Evolutionary conservation across 78 protist species (phyloP).

Genomic region (Emiliania huxleyi): DNA sequence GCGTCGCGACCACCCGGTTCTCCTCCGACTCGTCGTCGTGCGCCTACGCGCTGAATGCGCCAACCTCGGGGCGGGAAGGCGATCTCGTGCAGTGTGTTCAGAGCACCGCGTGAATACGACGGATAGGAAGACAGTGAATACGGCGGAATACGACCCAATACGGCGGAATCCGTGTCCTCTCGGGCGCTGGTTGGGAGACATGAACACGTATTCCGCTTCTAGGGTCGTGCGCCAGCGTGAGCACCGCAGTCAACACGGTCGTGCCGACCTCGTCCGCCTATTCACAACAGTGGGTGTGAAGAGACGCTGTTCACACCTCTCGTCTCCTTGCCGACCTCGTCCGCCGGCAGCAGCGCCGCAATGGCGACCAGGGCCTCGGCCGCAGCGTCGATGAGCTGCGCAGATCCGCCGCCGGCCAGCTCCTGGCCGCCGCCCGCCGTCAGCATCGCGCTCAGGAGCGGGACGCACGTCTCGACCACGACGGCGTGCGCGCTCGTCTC

Average conservation of each 20-base stretch:
- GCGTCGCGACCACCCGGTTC: slow-evolving; percentile 43
- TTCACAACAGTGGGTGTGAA: too few relatives aligned
- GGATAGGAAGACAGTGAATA: too few relatives aligned
- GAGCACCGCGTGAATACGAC: too few relatives aligned
- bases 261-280: neutral
- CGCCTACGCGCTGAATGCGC: too few relatives aligned
- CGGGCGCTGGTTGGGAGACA: too few relatives aligned
- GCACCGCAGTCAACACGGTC: slow-evolving; percentile 16
- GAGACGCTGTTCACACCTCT: too few relatives aligned
- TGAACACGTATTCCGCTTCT: too few relatives aligned
- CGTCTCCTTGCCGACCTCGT: neutral
- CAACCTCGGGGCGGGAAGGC: too few relatives aligned
- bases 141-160: too few relatives aligned
- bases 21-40: slow-evolving; percentile 54
- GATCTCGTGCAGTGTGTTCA: too few relatives aligned
- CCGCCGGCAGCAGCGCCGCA: neutral
- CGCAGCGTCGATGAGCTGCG: slow-evolving; percentile 17
- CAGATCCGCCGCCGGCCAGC: neutral
- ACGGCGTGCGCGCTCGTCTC: neutral
- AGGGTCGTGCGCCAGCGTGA: slow-evolving; percentile 59
- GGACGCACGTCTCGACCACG: neutral
- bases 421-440: neutral
- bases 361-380: slow-evolving; percentile 14
- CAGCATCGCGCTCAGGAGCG: neutral
- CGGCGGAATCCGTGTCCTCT: too few relatives aligned